Evolutionary conservation across 768 basidiomycete species (phyloP), one percentile per base, ranked within the genome.

Genomic region (Mycena amicta): DNA sequence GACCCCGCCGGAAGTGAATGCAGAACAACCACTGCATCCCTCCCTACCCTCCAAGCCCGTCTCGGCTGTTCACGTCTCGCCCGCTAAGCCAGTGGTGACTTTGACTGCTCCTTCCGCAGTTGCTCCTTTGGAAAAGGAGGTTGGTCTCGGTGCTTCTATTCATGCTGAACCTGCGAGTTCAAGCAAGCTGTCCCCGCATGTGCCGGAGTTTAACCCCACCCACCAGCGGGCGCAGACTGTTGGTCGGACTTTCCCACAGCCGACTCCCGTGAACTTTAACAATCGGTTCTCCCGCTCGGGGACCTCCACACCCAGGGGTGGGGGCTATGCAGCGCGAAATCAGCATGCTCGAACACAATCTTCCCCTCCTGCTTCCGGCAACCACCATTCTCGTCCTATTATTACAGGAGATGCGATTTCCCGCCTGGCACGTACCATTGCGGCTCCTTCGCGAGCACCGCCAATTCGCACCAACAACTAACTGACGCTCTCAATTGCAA

Each of bases 321-420:
- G n/a, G n/a, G 78, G 74, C 46, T 71, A 68, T 57, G 67, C 71
- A 43, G 63, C 70, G 62, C 69, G 70, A 25, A 67, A 67, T 13
- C 73, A 82, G 53, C 83, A 86, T 65, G 67, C 78, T 5, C 84
- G 89, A 39, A 88, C 85, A 41, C 88, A 87, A 61, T 90, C 90
- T 0, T 80, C 88, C 6, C 86, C 87, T 15, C 81, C 85, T 1
- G 71, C 77, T 43, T 64, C 68, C 4, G 66, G 65, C 39, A 70
- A 68, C 37, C 73, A 80, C 50, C 82, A 84, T 60, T 60, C 75
- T 30, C 81, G 90, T 11, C 90, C 90, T n/a, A 79, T 92, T 43
- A 81, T 92, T 63, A 88, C 87, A 4, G 85, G 79, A 13, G 89
- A 87, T 50, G 90, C 89, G 2, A 80, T 90, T 51, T 85, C 89